Evolutionary conservation across 1,284 basidiomycete species (phyloP), one percentile per base, ranked within the genome.

Genomic region (Leucoagaricus sp.): DNA sequence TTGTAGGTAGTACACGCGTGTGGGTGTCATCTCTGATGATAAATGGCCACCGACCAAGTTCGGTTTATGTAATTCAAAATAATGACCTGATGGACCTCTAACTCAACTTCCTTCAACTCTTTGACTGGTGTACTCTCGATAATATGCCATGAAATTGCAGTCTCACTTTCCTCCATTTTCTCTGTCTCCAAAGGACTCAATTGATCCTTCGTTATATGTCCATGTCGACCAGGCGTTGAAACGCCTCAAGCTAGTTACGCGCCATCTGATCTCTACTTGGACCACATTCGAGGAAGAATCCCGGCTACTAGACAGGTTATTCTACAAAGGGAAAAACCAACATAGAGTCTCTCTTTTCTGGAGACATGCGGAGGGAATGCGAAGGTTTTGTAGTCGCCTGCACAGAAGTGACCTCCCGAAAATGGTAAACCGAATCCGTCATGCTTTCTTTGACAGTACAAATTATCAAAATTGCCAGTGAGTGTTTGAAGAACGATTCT

Each of bases 261-360:
- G 85, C 44, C 77, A 78, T 34, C 72, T 89, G 8, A 77, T 79
- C 48, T 65, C 74, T 26, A 69, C 74, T 17, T 62, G 83, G 40
- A 65, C 71, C 36, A 66, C 71, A 17, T 78, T 83, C 52, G 66
- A 70, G 2, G 78, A 82, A 40, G 90, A 93, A 63, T 65, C 84
- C 13, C 78, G 78, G 50, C 65, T 89, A 23, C 72, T 91, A 26
- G 83, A 87, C 63, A 77, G 87, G 58, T 64, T 92, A 1, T 87
- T 86, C 66, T 93, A 93, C 72, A 90, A 90, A 64, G 83, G 83
- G 58, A 89, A 88, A 65, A 92, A 91, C 63, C 89, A 93, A 65
- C 91, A 93, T 65, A 82, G 86, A 26, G 67, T 76, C 15, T 80
- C 89, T 28, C 69, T 90, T 9, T 91, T 89, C 67, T 91, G 88